Conservation (phyloP, 2,329 filamentous ascomycete genomes). For the Lasiodiplodia hormozganensis region DNA sequence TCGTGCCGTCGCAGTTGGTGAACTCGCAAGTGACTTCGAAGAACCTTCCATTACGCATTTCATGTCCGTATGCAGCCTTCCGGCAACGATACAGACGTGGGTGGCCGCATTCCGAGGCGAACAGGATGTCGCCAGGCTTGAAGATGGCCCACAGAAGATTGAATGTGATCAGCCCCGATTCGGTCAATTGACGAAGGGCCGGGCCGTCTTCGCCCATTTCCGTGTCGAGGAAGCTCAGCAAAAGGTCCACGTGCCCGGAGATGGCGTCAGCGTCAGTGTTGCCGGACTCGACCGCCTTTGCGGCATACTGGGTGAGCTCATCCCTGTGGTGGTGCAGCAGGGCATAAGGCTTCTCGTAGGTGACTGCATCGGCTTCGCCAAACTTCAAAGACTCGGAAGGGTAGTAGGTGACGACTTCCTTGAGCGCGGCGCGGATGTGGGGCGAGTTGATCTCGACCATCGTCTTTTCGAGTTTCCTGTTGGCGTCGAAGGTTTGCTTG, state of each 20-base stretch:
- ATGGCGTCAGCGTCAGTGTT: conserved; percentile 33
- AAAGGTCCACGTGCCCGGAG: conserved; percentile 36
- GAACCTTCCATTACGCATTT: conserved; percentile 35
- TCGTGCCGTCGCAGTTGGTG: conserved; percentile 45
- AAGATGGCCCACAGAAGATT: conserved; percentile 34
- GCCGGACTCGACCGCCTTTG: conserved; percentile 9
- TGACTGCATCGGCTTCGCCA: conserved; percentile 39
- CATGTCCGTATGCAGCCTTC: conserved; percentile 39
- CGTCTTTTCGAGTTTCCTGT: conserved; percentile 35
- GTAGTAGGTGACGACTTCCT: conserved; percentile 58
- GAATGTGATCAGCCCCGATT: conserved; percentile 33
- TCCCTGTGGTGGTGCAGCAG: conserved; percentile 57
- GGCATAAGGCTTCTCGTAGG: conserved; percentile 55
- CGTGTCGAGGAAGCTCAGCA: conserved; percentile 33
- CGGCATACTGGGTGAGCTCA: conserved; percentile 46
- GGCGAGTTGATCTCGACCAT: conserved; percentile 38
- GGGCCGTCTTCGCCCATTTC: conserved; percentile 33
- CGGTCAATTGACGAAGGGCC: conserved; percentile 30
- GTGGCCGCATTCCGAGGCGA: conserved; percentile 39
- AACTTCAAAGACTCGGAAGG: conserved; percentile 44
- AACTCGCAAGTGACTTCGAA: conserved; percentile 38
- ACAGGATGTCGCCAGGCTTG: conserved; percentile 39
- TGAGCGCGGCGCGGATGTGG: conserved; percentile 55
- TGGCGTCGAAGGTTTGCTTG: conserved; percentile 35
- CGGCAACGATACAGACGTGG: conserved; percentile 39